Conservation (phyloP, 331 rosid genomes). For the Rosa hybrid region DNA sequence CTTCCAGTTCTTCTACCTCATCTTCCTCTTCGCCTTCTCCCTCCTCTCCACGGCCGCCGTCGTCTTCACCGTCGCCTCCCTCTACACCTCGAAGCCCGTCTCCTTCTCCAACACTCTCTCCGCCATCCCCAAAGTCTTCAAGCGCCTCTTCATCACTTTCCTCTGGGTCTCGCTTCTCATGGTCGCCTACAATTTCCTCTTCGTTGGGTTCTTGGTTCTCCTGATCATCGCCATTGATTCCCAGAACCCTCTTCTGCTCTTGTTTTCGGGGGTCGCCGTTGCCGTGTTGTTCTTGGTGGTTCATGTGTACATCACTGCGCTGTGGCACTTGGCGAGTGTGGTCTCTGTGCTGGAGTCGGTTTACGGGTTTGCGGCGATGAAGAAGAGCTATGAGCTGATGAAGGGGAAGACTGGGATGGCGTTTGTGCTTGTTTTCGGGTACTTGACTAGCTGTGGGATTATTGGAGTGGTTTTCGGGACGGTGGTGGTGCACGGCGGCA, state of each 20-base stretch:
- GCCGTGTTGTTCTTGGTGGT: constrained; percentile 54
- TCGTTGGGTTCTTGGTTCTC: constrained; percentile 45
- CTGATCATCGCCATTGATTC: constrained; percentile 56
- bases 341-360: constrained; percentile 84
- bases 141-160: constrained; percentile 82
- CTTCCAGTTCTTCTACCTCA: constrained; percentile 79
- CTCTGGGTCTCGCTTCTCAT: constrained; percentile 78
- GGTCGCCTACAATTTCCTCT: constrained; percentile 60
- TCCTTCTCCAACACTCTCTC: constrained; percentile 71
- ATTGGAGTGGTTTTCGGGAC: constrained; percentile 55
- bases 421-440: constrained; percentile 48
- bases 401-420: constrained; percentile 67
- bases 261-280: constrained; percentile 35
- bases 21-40: constrained; percentile 89
- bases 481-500: constrained; percentile 79
- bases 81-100: constrained; percentile 81
- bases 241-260: constrained; percentile 37
- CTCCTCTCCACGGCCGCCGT: constrained; percentile 95
- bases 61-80: constrained; percentile 94
- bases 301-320: constrained; percentile 82
- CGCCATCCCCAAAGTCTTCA: constrained; percentile 84
- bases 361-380: constrained; percentile 83
- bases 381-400: constrained; percentile 76
- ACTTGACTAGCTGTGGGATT: constrained; percentile 50
- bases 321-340: constrained; percentile 94